Percentiles rank a stretch among this genome's conserved stretches.
Evolutionary conservation across 2,329 filamentous ascomycete species (phyloP).

Genomic region (Camptophora hylomeconis): DNA sequence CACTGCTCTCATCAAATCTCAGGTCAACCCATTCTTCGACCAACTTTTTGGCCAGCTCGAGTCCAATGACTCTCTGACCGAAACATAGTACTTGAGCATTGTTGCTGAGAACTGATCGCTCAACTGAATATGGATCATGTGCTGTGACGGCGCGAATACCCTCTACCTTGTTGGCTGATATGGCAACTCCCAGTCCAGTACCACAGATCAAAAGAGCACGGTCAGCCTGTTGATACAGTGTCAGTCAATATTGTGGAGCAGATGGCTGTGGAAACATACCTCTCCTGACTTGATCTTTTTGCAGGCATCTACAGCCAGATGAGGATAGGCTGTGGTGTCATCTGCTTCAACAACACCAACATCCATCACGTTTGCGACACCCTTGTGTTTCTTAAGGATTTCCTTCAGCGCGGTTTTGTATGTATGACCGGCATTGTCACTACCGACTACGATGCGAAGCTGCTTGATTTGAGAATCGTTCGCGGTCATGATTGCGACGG

Average conservation of each 20-base stretch:
- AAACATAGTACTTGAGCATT: conserved; percentile 80
- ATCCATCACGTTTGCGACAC: conserved; percentile 57
- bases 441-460: conserved; percentile 49
- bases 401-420: conserved; percentile 71
- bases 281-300: conserved; percentile 35
- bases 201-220: conserved; percentile 74
- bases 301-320: conserved; percentile 62
- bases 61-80: conserved; percentile 68
- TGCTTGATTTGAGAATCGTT: conserved; percentile 16
- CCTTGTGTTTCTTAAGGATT: conserved; percentile 54
- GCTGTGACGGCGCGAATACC: conserved; percentile 79
- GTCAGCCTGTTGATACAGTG: conserved; percentile 40
- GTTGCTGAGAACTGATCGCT: conserved; percentile 69
- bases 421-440: conserved; percentile 58
- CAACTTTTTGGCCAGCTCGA: conserved; percentile 66
- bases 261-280: conserved; percentile 9
- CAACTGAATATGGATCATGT: conserved; percentile 74
- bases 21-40: conserved; percentile 78
- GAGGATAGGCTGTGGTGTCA: conserved; percentile 74
- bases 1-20: conserved; percentile 57
- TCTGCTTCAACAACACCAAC: conserved; percentile 53
- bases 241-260: neutral
- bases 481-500: too few relatives aligned
- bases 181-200: conserved; percentile 76
- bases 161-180: conserved; percentile 76